Conservation (phyloP, 2,329 filamentous ascomycete genomes). For the Leptoxyphium fumago region DNA sequence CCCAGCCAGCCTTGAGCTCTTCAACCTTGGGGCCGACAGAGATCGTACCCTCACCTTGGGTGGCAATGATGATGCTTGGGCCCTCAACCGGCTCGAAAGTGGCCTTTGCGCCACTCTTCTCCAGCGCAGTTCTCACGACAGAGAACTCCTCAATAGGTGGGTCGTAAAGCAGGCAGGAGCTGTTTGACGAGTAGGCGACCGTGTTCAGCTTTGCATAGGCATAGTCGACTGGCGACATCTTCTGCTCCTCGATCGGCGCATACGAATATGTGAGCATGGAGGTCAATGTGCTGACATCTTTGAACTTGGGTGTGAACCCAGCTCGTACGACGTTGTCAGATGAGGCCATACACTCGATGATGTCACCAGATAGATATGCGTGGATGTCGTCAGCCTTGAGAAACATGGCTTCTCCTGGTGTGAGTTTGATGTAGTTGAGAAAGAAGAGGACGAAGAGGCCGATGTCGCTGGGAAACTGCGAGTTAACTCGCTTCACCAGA, state of each 20-base stretch:
- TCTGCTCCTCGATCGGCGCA: conserved; percentile 86
- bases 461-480: conserved; percentile 77
- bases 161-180: conserved; percentile 65
- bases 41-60: conserved; percentile 66
- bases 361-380: conserved; percentile 78
- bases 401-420: conserved; percentile 88
- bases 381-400: conserved; percentile 94
- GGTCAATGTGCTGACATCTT: conserved; percentile 80
- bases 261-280: conserved; percentile 91
- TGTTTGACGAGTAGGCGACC: conserved; percentile 64
- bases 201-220: conserved; percentile 72
- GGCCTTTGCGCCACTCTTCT: conserved; percentile 56
- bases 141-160: conserved; percentile 94
- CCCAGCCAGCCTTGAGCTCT: conserved; percentile 40
- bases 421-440: conserved; percentile 82
- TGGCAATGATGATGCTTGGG: conserved; percentile 88
- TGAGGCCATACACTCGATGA: conserved; percentile 97
- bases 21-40: conserved; percentile 70
- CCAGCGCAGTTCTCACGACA: conserved; percentile 68
- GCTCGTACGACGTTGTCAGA: conserved; percentile 98
- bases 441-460: conserved; percentile 94
- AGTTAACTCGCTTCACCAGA: conserved; percentile 62
- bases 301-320: conserved; percentile 96
- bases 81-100: conserved; percentile 80
- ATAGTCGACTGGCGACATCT: conserved; percentile 76